phyloP scores from a whole-genome alignment of 768 basidiomycete species.

The Pholiota molesta region DNA sequence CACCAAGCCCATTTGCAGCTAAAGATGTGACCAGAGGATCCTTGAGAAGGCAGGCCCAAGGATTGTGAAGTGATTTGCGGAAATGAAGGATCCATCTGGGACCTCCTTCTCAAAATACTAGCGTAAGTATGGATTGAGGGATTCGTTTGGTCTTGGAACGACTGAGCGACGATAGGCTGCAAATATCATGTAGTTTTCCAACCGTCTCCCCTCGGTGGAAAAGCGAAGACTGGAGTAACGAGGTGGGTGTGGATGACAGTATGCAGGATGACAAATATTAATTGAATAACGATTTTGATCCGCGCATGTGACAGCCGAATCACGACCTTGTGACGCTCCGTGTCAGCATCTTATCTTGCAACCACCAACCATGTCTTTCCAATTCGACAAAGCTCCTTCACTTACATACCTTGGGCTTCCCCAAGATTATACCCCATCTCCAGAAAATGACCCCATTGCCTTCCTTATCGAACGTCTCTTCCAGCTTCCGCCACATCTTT shows the following conservation, averaged over 20 bases:
- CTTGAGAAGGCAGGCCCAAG: slow-evolving; percentile 3
- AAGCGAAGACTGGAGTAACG: neutral
- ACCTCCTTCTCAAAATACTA: too few species aligned
- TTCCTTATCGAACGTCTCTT: slow-evolving; percentile 65
- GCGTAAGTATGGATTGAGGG: too few species aligned
- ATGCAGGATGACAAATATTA: neutral
- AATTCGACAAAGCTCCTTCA: slow-evolving; percentile 37
- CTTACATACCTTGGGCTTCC: slow-evolving; percentile 61
- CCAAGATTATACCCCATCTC: slow-evolving; percentile 60
- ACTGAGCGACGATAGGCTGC: neutral
- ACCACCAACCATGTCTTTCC: slow-evolving; percentile 14
- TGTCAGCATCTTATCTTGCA: neutral
- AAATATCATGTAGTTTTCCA: neutral
- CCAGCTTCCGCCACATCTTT: slow-evolving; percentile 69
- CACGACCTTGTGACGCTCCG: neutral
- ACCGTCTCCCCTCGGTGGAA: neutral
- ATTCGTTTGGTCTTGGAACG: too few species aligned
- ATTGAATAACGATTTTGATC: neutral
- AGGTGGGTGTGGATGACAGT: neutral
- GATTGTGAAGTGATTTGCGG: neutral
- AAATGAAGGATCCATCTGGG: neutral
- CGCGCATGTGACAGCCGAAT: neutral
- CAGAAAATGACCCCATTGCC: slow-evolving; percentile 54
- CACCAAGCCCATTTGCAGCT: slow-evolving; percentile 62
- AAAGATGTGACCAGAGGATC: slow-evolving; percentile 21